Percentiles rank a stretch among this genome's conserved stretches.
Evolutionary conservation across 202 grass and related monocot species (phyloP).

Genomic region (Setaria viridis): DNA sequence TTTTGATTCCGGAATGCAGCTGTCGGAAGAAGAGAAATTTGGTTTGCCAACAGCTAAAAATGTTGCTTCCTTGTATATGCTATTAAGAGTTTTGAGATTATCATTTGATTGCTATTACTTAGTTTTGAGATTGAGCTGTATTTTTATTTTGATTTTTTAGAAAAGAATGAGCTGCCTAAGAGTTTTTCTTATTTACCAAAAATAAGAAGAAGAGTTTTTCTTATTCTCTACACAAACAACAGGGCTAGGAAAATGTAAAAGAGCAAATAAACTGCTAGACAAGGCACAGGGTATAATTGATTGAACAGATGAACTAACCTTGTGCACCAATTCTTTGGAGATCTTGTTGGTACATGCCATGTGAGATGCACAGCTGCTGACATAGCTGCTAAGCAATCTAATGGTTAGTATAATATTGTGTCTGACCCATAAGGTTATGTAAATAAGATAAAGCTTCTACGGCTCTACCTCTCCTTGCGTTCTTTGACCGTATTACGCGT

Average conservation of each 20-base stretch:
- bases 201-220: no score
- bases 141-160: neutral
- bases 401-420: no score
- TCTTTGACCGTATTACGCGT: neutral
- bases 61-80: neutral
- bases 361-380: constrained; percentile 1
- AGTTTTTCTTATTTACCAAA: no score
- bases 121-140: neutral
- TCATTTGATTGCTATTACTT: no score
- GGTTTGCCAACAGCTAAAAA: neutral
- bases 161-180: neutral
- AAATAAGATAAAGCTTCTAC: constrained; percentile 15
- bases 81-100: neutral
- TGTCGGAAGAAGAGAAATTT: neutral
- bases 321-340: neutral
- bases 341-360: constrained; percentile 2
- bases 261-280: neutral
- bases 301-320: neutral
- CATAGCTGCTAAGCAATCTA: neutral
- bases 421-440: neutral
- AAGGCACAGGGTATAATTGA: neutral
- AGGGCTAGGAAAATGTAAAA: neutral
- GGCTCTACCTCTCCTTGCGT: constrained; percentile 24
- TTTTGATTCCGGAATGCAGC: constrained; percentile 29
- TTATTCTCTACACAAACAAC: neutral